Evolutionary conservation across 2,329 filamentous ascomycete genomes (phyloP), one percentile per base, ranked within the genome.

Genomic region (Sporothrix dimorphospora): DNA sequence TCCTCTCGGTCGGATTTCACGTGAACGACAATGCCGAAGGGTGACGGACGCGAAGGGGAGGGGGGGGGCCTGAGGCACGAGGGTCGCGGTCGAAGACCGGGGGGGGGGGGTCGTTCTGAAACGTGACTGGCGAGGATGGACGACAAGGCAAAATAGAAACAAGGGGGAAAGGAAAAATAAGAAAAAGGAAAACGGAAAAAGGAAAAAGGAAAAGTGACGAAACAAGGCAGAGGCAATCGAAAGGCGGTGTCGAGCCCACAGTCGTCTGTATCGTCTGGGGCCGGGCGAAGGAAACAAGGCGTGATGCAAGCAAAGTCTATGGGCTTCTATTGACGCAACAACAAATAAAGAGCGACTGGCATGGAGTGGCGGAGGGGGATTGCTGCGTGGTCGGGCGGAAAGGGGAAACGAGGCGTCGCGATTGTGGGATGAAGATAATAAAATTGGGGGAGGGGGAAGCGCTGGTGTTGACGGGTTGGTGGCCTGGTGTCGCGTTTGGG

Each of bases 311-410:
- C 55, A 40, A 34, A 12, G 38, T 40, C 38, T 27, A 27, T 61
- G 40, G 34, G 38, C 51, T 51, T 45, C 51, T 45, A 27, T 55
- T 53, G 70, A 72, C 63, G 70, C 70, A 45, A 72, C 70, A 72
- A 69, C 65, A 72, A 72, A 67, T 67, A 71, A 66, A 63, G 66
- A 71, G 70, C 38, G 67, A 69, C 69, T 71, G 72, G 69, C 55
- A 73, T 73, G 69, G 55, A 53, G 51, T 57, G 45, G 65, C 51
- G 70, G 70, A 68, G 63, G 34, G 38, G 63, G 51, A 30, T 59
- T 38, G 55, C 55, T 38, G 27, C 57, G n/a, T 51, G 34, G 65
- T 49, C 19, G 72, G 65, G 66, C 59, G 45, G 34, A 65, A 67
- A 49, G 51, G 53, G 70, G 24, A 42, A 55, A 66, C 55, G 19